A percentile compares a stretch with the other conserved stretches of the same genome.
These are phyloP conservation scores for Dioscorea dumetorum DNA, from an alignment of 106 monocot genomes.

Conservation along the genomic window DNA sequence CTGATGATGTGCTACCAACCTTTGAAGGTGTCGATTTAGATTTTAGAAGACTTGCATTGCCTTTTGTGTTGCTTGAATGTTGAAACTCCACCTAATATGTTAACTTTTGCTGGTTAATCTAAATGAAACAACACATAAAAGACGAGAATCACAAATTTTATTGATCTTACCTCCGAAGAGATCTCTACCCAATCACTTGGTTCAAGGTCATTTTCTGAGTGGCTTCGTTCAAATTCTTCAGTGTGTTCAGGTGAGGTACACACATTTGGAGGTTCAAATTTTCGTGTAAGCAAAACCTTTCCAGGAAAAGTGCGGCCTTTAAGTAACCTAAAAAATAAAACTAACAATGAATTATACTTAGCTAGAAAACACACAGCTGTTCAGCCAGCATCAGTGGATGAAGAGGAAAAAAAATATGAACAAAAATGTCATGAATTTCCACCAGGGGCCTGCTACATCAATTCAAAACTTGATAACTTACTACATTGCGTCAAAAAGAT, in stretches of 20 bases:
- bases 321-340: constrained; percentile 43
- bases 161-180: constrained; percentile 56
- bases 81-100: constrained; percentile 35
- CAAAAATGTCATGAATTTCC: too few species aligned
- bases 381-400: too few species aligned
- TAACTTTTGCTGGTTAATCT: not conserved
- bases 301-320: constrained; percentile 96
- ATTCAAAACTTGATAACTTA: too few species aligned
- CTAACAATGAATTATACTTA: too few species aligned
- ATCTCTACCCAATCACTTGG: constrained; percentile 20
- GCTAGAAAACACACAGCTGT: too few species aligned
- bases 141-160: constrained; percentile 1
- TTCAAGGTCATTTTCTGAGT: constrained; percentile 41
- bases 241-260: constrained; percentile 24
- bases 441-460: too few species aligned
- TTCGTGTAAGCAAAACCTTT: constrained; percentile 74
- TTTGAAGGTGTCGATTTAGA: constrained; percentile 23
- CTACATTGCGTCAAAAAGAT: too few species aligned
- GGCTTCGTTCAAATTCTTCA: constrained; percentile 29
- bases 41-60: constrained; percentile 31
- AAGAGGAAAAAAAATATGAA: too few species aligned
- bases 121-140: not conserved
- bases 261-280: constrained; percentile 49
- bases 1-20: constrained; percentile 27
- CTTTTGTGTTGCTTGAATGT: constrained; percentile 23